phyloP scores from a whole-genome alignment of 306 rosid species.

The Sophora flavescens region DNA sequence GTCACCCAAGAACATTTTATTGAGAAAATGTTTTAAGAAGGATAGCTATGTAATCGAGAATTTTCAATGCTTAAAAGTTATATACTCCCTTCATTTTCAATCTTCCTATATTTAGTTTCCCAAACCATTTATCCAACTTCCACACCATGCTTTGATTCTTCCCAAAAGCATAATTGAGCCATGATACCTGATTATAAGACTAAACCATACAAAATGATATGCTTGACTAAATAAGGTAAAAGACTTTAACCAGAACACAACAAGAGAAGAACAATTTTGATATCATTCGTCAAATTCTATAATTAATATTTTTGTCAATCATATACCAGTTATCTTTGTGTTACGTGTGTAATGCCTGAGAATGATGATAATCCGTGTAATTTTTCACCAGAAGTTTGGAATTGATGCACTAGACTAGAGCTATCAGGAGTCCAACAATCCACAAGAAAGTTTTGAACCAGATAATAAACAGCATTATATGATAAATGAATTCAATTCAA shows the following conservation, averaged over 20 bases:
- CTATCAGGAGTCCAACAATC: slow-evolving; percentile 34
- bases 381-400: slow-evolving; percentile 33
- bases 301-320: slow-evolving; percentile 17
- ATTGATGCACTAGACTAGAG: slow-evolving; percentile 7
- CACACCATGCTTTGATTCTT: slow-evolving; percentile 9
- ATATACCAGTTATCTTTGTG: slow-evolving; percentile 1
- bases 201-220: slow-evolving; percentile 29
- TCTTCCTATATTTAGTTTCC: slow-evolving; percentile 12
- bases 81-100: slow-evolving; percentile 25
- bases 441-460: slow-evolving; percentile 13
- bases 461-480: background rate
- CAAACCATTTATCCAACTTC: slow-evolving; percentile 5
- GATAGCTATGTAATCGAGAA: slow-evolving; percentile 7
- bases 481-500: slow-evolving; percentile 5
- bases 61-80: background rate
- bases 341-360: background rate
- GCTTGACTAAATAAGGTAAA: slow-evolving; percentile 17
- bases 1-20: slow-evolving; percentile 15
- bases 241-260: slow-evolving; percentile 1
- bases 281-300: background rate
- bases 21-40: slow-evolving; percentile 14
- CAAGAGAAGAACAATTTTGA: background rate
- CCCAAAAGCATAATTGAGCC: slow-evolving; percentile 3
- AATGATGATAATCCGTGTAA: background rate
- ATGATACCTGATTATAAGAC: slow-evolving; percentile 7